These are phyloP conservation scores for Pharnaceum exiguum DNA, from an alignment of 148 eudicot genomes.

Conservation along the genomic window DNA sequence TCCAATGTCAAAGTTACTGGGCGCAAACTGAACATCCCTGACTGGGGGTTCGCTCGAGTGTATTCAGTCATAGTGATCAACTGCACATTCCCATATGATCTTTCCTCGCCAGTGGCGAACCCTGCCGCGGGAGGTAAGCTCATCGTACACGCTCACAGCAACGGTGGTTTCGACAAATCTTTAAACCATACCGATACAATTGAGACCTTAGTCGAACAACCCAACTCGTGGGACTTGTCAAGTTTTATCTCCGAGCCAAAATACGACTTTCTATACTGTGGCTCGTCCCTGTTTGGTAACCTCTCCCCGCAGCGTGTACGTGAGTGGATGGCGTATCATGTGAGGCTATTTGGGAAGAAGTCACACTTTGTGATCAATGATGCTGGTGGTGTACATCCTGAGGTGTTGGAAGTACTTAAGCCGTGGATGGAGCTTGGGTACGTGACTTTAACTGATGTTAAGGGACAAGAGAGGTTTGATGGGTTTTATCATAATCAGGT, in stretches of 20 bases:
- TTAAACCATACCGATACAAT: conserved; percentile 36
- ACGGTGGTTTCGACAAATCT: conserved; percentile 32
- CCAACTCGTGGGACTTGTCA: conserved; percentile 10
- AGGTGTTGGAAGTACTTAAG: conserved; percentile 39
- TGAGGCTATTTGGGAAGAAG: conserved; percentile 43
- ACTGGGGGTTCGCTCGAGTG: neutral
- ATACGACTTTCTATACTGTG: conserved; percentile 68
- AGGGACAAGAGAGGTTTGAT: conserved; percentile 67
- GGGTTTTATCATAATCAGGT: conserved; percentile 81
- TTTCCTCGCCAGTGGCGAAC: conserved; percentile 56
- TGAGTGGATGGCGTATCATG: conserved; percentile 78
- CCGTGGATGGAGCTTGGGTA: conserved; percentile 75
- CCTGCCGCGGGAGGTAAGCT: conserved; percentile 46
- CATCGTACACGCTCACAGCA: conserved; percentile 37
- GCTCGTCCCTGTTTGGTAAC: conserved; percentile 58
- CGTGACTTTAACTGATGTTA: conserved; percentile 54
- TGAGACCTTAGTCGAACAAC: conserved; percentile 38
- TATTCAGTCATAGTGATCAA: neutral
- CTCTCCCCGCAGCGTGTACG: conserved; percentile 65
- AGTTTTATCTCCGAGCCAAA: conserved; percentile 28
- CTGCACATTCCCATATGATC: neutral
- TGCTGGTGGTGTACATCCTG: conserved; percentile 66
- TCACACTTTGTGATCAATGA: conserved; percentile 75
- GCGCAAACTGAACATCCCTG: neutral
- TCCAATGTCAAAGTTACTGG: neutral